phyloP scores from a whole-genome alignment of 805 yeast species.

The Gaillardinia entomophila region DNA sequence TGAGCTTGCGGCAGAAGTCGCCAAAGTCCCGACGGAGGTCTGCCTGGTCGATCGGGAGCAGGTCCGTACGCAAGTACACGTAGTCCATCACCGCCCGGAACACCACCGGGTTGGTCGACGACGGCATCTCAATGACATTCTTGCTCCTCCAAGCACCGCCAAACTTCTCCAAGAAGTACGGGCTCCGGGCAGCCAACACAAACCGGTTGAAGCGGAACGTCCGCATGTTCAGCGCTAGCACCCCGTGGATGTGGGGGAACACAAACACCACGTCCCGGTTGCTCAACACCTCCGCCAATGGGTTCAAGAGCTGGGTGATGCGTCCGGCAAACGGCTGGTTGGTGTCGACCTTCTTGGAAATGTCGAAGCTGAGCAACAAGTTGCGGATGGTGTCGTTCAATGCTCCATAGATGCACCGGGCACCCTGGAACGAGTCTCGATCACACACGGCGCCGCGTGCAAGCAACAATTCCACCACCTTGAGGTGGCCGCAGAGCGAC shows the following conservation, averaged over 20 bases:
- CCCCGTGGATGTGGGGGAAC: constrained; percentile 13
- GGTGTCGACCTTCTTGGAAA: constrained; percentile 61
- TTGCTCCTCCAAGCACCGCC: constrained; percentile 16
- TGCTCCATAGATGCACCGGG: constrained; percentile 72
- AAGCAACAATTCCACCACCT: constrained; percentile 54
- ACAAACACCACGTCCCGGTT: constrained; percentile 29
- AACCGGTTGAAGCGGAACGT: constrained; percentile 21
- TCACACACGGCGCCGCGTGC: constrained; percentile 70
- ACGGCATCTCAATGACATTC: constrained; percentile 12
- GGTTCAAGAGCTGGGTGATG: constrained; percentile 43
- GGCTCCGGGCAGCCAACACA: constrained; percentile 29
- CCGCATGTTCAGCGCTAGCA: constrained; percentile 6
- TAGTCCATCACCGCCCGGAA: constrained; percentile 23
- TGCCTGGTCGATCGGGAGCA: constrained; percentile 19
- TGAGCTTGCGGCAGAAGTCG: constrained; percentile 25
- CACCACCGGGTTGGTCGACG: constrained; percentile 8
- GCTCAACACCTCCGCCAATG: constrained; percentile 15
- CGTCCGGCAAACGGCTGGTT: constrained; percentile 72
- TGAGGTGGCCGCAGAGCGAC: constrained; percentile 68
- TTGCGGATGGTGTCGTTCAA: constrained; percentile 60
- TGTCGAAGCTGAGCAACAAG: constrained; percentile 53
- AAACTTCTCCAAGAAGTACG: constrained; percentile 16
- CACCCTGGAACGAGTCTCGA: constrained; percentile 78
- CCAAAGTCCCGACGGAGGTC: constrained; percentile 13
- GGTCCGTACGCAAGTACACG: constrained; percentile 26